Evolutionary conservation across 176 grass and related monocot genomes (phyloP).

Genomic region (Oryza officinalis): DNA sequence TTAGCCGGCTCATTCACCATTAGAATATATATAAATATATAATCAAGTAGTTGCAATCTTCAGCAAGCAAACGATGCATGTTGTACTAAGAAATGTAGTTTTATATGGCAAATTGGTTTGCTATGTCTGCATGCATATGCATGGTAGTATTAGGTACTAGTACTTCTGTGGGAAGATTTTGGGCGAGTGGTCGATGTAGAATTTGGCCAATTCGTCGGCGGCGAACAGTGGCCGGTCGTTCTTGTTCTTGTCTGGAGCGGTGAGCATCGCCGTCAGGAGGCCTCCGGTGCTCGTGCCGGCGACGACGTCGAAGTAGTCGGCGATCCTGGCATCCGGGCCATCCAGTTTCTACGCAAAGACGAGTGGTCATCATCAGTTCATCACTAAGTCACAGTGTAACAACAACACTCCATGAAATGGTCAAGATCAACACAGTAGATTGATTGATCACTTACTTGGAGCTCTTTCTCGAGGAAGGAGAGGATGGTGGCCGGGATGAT

Average conservation of each 20-base stretch:
- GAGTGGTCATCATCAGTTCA: no score
- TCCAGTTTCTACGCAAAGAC: constrained; percentile 51
- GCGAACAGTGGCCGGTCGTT: constrained; percentile 45
- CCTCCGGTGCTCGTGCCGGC: constrained; percentile 78
- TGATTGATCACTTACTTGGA: constrained; percentile 61
- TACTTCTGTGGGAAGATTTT: constrained; percentile 75
- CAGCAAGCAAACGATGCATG: background rate
- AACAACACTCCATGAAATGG: no score
- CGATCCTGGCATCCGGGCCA: constrained; percentile 54
- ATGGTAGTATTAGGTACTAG: background rate
- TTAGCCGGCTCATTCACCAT: background rate
- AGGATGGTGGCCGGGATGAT: constrained; percentile 72
- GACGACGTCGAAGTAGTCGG: constrained; percentile 72
- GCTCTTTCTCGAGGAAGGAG: constrained; percentile 57
- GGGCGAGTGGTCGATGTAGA: constrained; percentile 58
- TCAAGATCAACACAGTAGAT: no score
- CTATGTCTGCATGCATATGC: background rate
- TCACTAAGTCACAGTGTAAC: background rate
- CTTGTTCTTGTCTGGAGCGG: constrained; percentile 44
- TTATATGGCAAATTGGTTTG: background rate
- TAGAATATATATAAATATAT: background rate
- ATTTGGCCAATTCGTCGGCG: constrained; percentile 51
- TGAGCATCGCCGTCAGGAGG: constrained; percentile 61
- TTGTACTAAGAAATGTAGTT: background rate
- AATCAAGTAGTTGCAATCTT: background rate